Evolutionary conservation across 2,329 filamentous ascomycete species (phyloP).

Genomic region (Verticillium klebahnii): DNA sequence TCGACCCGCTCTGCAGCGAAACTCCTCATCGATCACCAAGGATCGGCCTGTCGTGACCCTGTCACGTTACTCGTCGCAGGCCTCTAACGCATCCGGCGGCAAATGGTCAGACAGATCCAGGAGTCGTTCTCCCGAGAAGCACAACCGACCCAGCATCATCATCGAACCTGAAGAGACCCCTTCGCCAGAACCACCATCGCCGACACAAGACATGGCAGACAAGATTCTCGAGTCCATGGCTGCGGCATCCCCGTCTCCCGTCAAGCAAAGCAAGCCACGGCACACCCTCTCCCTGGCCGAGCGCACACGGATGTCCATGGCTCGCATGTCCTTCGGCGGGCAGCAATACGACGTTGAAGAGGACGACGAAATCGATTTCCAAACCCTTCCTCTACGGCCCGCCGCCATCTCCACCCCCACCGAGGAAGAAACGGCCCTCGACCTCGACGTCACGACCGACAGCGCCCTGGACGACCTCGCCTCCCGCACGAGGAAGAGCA

Average conservation of each 20-base stretch:
- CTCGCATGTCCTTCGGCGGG: conserved; percentile 43
- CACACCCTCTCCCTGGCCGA: conserved; percentile 65
- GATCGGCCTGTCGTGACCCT: background rate
- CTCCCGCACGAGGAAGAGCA: conserved; percentile 55
- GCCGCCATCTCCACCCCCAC: conserved; percentile 1
- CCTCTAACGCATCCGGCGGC: background rate
- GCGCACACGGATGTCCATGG: conserved; percentile 78
- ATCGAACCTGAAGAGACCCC: conserved; percentile 7
- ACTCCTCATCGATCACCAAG: background rate
- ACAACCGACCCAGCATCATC: background rate
- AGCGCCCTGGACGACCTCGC: conserved; percentile 44
- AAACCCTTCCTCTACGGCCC: conserved; percentile 12
- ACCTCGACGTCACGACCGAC: conserved; percentile 20
- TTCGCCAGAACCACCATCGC: conserved; percentile 23
- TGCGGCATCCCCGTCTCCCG: conserved; percentile 52
- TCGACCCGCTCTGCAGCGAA: background rate
- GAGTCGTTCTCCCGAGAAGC: conserved; percentile 6
- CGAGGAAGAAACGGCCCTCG: background rate
- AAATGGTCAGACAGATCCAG: background rate
- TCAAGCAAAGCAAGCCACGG: conserved; percentile 41
- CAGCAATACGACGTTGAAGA: conserved; percentile 19
- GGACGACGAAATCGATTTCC: conserved; percentile 18
- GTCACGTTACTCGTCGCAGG: background rate
- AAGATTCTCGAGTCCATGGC: conserved; percentile 52
- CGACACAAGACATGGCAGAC: conserved; percentile 49